Evolutionary conservation across 257 asterid species (phyloP).

Genomic region (Primulina huaijiensis): DNA sequence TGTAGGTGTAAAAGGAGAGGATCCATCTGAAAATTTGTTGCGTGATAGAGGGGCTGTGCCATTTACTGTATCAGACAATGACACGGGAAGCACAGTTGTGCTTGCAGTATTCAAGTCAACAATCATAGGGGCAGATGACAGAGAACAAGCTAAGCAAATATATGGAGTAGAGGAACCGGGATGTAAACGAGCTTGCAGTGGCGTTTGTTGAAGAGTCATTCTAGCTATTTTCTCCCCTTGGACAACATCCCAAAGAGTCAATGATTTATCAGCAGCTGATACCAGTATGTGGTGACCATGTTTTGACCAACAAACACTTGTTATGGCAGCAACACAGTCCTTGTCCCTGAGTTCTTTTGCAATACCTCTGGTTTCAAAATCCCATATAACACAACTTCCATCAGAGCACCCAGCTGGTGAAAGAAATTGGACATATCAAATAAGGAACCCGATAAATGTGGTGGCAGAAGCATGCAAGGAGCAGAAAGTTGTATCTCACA

Average conservation of each 20-base stretch:
- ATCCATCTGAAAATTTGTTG: slow-evolving; percentile 70
- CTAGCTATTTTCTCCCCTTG: slow-evolving; percentile 72
- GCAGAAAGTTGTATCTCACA: slow-evolving; percentile 6
- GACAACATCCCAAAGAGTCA: slow-evolving; percentile 86
- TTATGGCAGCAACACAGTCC: slow-evolving; percentile 69
- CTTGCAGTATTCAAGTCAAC: slow-evolving; percentile 53
- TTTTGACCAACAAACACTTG: slow-evolving; percentile 88
- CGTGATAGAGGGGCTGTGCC: slow-evolving; percentile 50
- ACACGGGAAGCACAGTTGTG: slow-evolving; percentile 65
- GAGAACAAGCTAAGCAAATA: slow-evolving; percentile 80
- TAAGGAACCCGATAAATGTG: slow-evolving; percentile 4
- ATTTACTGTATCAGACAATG: slow-evolving; percentile 48
- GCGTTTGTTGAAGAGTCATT: slow-evolving; percentile 58
- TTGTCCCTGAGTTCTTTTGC: slow-evolving; percentile 66
- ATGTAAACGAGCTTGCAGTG: slow-evolving; percentile 77
- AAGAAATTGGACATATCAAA: slow-evolving; percentile 11
- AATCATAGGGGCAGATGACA: slow-evolving; percentile 86
- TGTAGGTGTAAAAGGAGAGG: slow-evolving; percentile 77
- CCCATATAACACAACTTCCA: slow-evolving; percentile 89
- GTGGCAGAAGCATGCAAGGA: slow-evolving; percentile 15
- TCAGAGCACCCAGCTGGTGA: slow-evolving; percentile 87
- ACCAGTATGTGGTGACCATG: slow-evolving; percentile 77
- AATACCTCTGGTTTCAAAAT: slow-evolving; percentile 85
- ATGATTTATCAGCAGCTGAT: slow-evolving; percentile 82
- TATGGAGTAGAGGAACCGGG: slow-evolving; percentile 77